phyloP scores from a whole-genome alignment of 2,329 filamentous ascomycete genomes.

The Aspergillus aculeatinus region DNA sequence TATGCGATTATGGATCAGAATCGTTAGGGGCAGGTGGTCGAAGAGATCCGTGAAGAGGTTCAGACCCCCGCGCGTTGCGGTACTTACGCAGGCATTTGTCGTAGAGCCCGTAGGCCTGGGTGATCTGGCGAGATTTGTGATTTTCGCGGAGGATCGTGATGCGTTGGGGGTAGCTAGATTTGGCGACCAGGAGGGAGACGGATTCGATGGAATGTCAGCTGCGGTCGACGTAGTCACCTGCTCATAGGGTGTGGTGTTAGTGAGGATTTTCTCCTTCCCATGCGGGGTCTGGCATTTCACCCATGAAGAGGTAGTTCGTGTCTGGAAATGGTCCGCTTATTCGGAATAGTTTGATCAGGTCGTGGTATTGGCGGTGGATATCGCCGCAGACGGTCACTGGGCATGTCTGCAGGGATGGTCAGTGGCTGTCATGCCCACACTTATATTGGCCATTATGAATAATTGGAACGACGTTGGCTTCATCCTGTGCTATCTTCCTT shows the following conservation, averaged over 20 bases:
- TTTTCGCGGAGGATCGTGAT: slow-evolving; percentile 99
- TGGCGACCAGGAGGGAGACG: slow-evolving; percentile 91
- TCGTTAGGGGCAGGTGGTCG: slow-evolving; percentile 95
- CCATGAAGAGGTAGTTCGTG: slow-evolving; percentile 99
- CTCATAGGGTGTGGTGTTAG: neutral
- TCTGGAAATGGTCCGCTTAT: slow-evolving; percentile 97
- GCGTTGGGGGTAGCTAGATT: slow-evolving; percentile 95
- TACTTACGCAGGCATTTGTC: slow-evolving; percentile 99
- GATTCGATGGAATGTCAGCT: slow-evolving; percentile 99
- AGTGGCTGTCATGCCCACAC: slow-evolving; percentile 29
- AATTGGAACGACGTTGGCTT: slow-evolving; percentile 68
- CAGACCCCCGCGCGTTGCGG: slow-evolving; percentile 97
- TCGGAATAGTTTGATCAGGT: slow-evolving; percentile 99
- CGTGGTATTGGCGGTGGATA: slow-evolving; percentile 98
- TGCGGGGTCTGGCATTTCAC: slow-evolving; percentile 50
- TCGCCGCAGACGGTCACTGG: slow-evolving; percentile 98
- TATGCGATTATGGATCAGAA: slow-evolving; percentile 98
- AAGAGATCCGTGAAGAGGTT: slow-evolving; percentile 99
- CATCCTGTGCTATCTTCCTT: slow-evolving; percentile 92
- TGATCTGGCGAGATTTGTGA: slow-evolving; percentile 98
- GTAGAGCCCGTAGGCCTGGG: slow-evolving; percentile 98
- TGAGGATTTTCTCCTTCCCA: neutral
- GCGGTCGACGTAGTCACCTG: slow-evolving; percentile 96
- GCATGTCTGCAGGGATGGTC: slow-evolving; percentile 68
- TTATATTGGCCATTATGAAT: slow-evolving; percentile 52